Conservation (phyloP, 495 filamentous ascomycete genomes). For the Aspergillus funiculosus region DNA sequence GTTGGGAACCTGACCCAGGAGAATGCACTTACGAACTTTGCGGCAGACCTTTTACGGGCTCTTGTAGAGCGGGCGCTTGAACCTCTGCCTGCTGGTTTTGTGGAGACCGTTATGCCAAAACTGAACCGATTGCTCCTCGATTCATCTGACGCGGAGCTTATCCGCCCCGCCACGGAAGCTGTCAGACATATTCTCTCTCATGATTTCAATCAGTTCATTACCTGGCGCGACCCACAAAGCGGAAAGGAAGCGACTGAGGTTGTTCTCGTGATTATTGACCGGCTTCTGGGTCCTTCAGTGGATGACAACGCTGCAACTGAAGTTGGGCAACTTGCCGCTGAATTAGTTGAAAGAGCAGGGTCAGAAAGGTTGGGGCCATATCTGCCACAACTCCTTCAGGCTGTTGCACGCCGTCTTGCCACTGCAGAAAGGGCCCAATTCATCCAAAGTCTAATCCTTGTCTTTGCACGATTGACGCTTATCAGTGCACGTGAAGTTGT, state of each 20-base stretch:
- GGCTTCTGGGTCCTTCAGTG: constrained; percentile 73
- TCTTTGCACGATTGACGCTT: constrained; percentile 86
- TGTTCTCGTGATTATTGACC: constrained; percentile 84
- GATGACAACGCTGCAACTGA: constrained; percentile 92
- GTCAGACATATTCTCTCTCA: constrained; percentile 83
- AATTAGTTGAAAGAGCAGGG: constrained; percentile 90
- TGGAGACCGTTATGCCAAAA: constrained; percentile 80
- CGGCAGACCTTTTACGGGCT: constrained; percentile 74
- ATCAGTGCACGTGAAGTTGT: constrained; percentile 83
- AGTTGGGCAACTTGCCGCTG: constrained; percentile 88
- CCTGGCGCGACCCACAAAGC: constrained; percentile 64
- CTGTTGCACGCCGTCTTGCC: constrained; percentile 79
- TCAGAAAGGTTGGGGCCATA: constrained; percentile 84
- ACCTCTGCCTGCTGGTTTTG: constrained; percentile 81
- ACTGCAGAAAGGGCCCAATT: constrained; percentile 76
- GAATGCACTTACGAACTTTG: constrained; percentile 74
- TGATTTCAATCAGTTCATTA: constrained; percentile 79
- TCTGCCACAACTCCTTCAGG: constrained; percentile 79
- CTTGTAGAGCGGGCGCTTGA: constrained; percentile 74
- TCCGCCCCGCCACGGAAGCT: constrained; percentile 78
- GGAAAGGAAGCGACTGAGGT: constrained; percentile 83
- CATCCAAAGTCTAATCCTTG: constrained; percentile 87
- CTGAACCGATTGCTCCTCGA: constrained; percentile 73
- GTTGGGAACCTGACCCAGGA: constrained; percentile 79
- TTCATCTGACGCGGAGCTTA: constrained; percentile 74